Evolutionary conservation across 495 filamentous ascomycete genomes (phyloP), one percentile per base, ranked within the genome.

Genomic region (Hypoxylon fuscum): DNA sequence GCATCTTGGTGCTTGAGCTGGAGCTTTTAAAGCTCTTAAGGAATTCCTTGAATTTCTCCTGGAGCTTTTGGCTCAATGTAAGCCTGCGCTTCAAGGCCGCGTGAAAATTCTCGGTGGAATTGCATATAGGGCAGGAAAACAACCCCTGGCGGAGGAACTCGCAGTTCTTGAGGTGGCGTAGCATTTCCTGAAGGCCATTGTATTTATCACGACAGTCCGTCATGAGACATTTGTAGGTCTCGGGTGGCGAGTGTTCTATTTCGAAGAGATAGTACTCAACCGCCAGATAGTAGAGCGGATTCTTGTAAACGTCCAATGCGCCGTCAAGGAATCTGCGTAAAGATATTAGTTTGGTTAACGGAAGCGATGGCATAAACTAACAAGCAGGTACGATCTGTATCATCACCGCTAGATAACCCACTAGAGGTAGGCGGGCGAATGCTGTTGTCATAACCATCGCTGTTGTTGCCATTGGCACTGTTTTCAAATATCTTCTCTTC

Each of bases 101-200:
- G 9, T 9, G 43, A 15, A 67, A 67, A 7, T 35, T 22, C 27
- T 62, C 49, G 1, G 23, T 9, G 5, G 29, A 21, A 11, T 44
- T 20, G 29, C 57, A 65, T 14, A 8, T 34, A 23, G 63, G 64
- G 15, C 59, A 64, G 1, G 15, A 34, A 43, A 65, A 49, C 8
- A 51, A 32, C 2, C 56, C 60, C 12, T 64, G 12, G 2, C 31
- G 5, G 34, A 65, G 56, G 5, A 1, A 38, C 15, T 29, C 11
- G 38, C 68, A 70, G 8, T 5, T 8, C 18, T 68, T 65, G 1
- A 70, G 44, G 35, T 70, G 68, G 10, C 12, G 32, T 17, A 70
- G 11, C 68, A 68, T 68, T 3, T 44, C 18, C 18, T 56, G 25
- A 0, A 34, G 10, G 1, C 31, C 32, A 0, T 41, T 29, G 22